A percentile compares a stretch with the other conserved stretches of the same genome.
These are phyloP conservation scores for Triangularia verruculosa DNA, from an alignment of 2,329 filamentous ascomycete genomes.

Conservation along the genomic window DNA sequence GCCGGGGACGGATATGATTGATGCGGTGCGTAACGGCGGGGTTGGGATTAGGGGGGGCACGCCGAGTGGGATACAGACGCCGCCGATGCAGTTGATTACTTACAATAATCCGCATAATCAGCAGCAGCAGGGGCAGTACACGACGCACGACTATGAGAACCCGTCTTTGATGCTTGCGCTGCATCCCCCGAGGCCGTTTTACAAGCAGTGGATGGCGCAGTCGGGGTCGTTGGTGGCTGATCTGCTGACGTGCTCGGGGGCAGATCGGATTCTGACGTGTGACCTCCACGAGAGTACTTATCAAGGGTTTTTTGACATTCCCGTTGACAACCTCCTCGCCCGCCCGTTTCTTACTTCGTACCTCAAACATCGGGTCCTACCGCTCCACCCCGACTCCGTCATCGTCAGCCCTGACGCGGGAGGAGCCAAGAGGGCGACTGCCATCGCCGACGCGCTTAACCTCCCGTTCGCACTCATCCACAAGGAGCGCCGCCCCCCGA, in stretches of 20 bases:
- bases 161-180: conserved; percentile 51
- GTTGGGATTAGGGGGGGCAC: not conserved
- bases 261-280: conserved; percentile 51
- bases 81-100: not conserved
- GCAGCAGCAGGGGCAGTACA: conserved; percentile 46
- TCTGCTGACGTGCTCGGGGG: conserved; percentile 89
- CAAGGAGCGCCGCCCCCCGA: conserved; percentile 68
- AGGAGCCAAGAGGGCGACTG: conserved; percentile 91
- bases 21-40: not conserved
- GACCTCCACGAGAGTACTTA: conserved; percentile 88
- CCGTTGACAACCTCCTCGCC: conserved; percentile 95
- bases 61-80: not conserved
- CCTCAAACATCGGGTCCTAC: conserved; percentile 76
- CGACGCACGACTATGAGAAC: conserved; percentile 64
- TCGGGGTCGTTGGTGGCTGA: conserved; percentile 93
- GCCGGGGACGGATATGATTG: not conserved
- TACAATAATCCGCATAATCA: not conserved
- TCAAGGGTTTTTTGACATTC: conserved; percentile 98
- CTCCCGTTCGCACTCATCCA: conserved; percentile 98
- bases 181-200: conserved; percentile 79
- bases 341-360: conserved; percentile 69
- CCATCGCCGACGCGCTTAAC: conserved; percentile 87
- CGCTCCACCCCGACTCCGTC: conserved; percentile 74
- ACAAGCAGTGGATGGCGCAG: conserved; percentile 98
- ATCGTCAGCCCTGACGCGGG: conserved; percentile 96